phyloP scores from a whole-genome alignment of 2,329 filamentous ascomycete genomes.

The Aspergillus sp. region DNA sequence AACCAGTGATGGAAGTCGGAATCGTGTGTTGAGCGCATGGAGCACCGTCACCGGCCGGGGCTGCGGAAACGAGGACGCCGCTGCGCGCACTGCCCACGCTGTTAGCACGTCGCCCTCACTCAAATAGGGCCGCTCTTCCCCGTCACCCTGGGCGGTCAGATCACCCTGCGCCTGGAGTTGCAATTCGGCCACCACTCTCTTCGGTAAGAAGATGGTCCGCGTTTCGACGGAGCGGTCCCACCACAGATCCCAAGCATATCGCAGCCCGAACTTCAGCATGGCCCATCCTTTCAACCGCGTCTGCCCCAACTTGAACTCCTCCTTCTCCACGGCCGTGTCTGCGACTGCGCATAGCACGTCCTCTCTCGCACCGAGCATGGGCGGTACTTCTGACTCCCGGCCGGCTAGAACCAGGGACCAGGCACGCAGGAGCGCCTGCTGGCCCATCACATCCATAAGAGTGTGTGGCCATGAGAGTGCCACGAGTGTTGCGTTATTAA shows the following conservation, averaged over 20 bases:
- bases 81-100: background rate
- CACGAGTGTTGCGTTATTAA: background rate
- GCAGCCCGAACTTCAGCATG: background rate
- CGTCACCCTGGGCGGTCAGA: background rate
- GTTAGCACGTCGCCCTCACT: constrained; percentile 3
- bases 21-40: background rate
- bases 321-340: background rate
- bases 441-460: background rate
- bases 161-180: background rate
- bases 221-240: background rate
- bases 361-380: background rate
- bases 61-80: background rate
- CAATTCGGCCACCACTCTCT: background rate
- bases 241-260: background rate
- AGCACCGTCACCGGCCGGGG: background rate
- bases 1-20: background rate
- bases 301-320: background rate
- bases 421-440: background rate
- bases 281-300: background rate
- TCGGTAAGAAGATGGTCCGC: background rate
- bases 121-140: background rate
- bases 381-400: background rate
- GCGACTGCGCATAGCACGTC: background rate
- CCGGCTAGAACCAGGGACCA: background rate
- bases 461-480: background rate